phyloP scores from a whole-genome alignment of 2,329 filamentous ascomycete genomes.

The Penicillium sp. region DNA sequence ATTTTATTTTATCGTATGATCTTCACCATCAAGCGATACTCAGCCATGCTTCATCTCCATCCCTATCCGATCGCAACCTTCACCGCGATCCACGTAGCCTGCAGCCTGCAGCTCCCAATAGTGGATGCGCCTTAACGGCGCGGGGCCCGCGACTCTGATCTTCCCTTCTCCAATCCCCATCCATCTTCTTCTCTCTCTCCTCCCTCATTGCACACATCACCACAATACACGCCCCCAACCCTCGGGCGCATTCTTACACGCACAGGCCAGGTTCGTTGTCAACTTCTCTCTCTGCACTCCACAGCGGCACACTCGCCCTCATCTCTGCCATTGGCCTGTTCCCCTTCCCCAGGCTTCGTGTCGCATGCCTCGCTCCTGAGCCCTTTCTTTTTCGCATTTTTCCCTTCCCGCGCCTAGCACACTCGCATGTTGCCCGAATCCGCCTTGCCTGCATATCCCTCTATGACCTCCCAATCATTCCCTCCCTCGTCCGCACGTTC shows the following conservation, averaged over 20 bases:
- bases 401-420: slow-evolving; percentile 25
- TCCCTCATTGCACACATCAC: neutral
- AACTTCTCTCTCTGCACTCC: slow-evolving; percentile 13
- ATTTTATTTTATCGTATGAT: no score
- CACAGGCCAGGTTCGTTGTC: slow-evolving; percentile 18
- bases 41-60: no score
- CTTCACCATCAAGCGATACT: no score
- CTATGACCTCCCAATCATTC: slow-evolving; percentile 17
- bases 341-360: slow-evolving; percentile 13
- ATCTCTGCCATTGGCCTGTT: slow-evolving; percentile 12
- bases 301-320: slow-evolving; percentile 4
- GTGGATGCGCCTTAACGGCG: no score
- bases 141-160: no score
- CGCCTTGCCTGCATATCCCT: neutral
- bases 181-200: neutral
- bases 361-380: slow-evolving; percentile 6
- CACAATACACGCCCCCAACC: no score
- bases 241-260: no score
- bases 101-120: no score
- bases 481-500: slow-evolving; percentile 11
- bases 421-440: slow-evolving; percentile 6
- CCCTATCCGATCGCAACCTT: no score
- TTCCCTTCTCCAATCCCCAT: no score
- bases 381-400: slow-evolving; percentile 9
- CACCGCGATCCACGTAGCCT: no score